Evolutionary conservation across 1,139 yeast genomes (phyloP).

Genomic region (Pichiaceae sp.): DNA sequence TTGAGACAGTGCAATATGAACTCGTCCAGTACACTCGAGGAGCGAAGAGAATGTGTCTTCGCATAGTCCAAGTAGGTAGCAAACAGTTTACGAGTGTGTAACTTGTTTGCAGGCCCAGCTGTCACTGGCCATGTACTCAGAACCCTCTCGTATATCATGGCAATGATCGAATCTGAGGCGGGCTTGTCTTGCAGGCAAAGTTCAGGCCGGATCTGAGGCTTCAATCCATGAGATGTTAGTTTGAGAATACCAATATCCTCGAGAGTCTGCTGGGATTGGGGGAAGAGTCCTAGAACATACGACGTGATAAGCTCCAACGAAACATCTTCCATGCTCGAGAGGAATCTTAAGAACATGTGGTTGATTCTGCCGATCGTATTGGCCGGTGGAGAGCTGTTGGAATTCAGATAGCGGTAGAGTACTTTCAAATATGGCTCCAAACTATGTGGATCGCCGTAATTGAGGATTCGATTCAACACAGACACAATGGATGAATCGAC

Average conservation of each 20-base stretch:
- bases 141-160: too few species aligned
- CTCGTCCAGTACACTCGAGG: too few species aligned
- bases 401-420: slow-evolving; percentile 9
- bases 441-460: background rate
- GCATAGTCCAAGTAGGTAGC: too few species aligned
- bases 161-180: background rate
- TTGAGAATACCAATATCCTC: slow-evolving; percentile 7
- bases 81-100: too few species aligned
- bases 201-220: slow-evolving; percentile 12
- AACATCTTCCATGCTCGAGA: slow-evolving; percentile 6
- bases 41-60: too few species aligned
- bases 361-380: slow-evolving; percentile 6
- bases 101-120: too few species aligned
- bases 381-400: background rate
- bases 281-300: slow-evolving; percentile 11
- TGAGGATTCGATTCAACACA: background rate
- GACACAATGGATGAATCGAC: background rate
- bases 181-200: slow-evolving; percentile 3
- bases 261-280: slow-evolving; percentile 6
- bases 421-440: slow-evolving; percentile 11
- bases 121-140: too few species aligned
- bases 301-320: slow-evolving; percentile 8
- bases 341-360: slow-evolving; percentile 7
- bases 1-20: too few species aligned
- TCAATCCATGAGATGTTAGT: slow-evolving; percentile 7